Conservation (phyloP, 2,329 filamentous ascomycete genomes). For the Monilinia vaccinii-corymbosi region DNA sequence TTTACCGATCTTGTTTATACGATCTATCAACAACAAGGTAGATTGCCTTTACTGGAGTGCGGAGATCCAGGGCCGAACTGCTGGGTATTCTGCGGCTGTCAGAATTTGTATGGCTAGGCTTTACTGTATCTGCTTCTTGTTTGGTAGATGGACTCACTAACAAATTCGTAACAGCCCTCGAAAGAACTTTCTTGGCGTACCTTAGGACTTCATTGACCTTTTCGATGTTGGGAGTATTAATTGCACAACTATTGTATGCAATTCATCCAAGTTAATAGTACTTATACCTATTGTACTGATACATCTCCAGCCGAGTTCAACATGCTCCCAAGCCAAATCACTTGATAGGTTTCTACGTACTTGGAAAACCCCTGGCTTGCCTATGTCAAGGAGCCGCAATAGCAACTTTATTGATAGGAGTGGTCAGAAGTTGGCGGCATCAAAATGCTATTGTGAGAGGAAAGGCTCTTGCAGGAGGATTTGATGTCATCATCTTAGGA, state of each 20-base stretch:
- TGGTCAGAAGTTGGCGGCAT: conserved; percentile 49
- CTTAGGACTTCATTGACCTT: conserved; percentile 61
- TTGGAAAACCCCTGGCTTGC: conserved; percentile 50
- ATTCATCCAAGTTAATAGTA: conserved; percentile 7
- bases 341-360: conserved; percentile 47
- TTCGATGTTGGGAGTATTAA: conserved; percentile 55
- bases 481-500: conserved; percentile 45
- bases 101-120: neutral
- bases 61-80: conserved; percentile 10
- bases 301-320: conserved; percentile 39
- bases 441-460: conserved; percentile 50
- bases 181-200: conserved; percentile 67
- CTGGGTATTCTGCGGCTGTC: neutral
- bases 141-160: conserved; percentile 8
- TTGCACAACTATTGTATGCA: conserved; percentile 54
- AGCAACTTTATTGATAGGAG: conserved; percentile 39
- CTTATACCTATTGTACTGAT: conserved; percentile 13
- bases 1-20: conserved; percentile 7
- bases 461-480: conserved; percentile 48
- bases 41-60: conserved; percentile 9
- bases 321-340: conserved; percentile 28
- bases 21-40: neutral
- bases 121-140: neutral
- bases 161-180: conserved; percentile 46
- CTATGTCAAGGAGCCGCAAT: conserved; percentile 36